A percentile compares a stretch with the other conserved stretches of the same genome.
Evolutionary conservation across 75 land plant species (phyloP).

Genomic region (Pseudotsuga menziesii): DNA sequence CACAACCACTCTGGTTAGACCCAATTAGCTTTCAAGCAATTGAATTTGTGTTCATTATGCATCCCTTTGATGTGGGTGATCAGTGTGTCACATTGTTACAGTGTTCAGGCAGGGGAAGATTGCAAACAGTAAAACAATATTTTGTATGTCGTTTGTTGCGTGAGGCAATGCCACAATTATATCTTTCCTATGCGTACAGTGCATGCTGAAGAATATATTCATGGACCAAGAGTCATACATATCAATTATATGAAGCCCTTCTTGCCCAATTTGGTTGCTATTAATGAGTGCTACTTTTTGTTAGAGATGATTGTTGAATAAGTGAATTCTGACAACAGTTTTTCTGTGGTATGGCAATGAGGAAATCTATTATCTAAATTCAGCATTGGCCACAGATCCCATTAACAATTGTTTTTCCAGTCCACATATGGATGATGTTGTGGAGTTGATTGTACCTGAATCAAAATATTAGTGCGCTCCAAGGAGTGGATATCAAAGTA

Average conservation of each 20-base stretch:
- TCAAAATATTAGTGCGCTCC: too few relatives aligned
- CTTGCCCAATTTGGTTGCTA: not conserved
- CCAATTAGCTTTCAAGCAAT: conserved; percentile 37
- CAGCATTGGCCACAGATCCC: too few relatives aligned
- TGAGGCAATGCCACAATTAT: too few relatives aligned
- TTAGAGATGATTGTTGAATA: conserved; percentile 29
- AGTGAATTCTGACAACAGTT: too few relatives aligned
- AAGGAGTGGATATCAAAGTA: too few relatives aligned
- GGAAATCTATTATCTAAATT: too few relatives aligned
- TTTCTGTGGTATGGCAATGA: too few relatives aligned
- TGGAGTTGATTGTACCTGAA: conserved; percentile 7
- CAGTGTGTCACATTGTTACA: conserved; percentile 51
- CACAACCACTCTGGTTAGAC: too few relatives aligned
- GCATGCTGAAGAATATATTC: not conserved
- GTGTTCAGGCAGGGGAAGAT: conserved; percentile 40
- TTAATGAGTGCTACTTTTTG: not conserved
- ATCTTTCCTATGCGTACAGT: not conserved
- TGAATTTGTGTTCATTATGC: conserved; percentile 61
- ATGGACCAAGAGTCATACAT: too few relatives aligned
- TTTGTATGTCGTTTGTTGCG: not conserved
- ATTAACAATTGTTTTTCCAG: too few relatives aligned
- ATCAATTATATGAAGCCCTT: not conserved
- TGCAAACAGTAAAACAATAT: not conserved
- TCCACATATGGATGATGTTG: too few relatives aligned
- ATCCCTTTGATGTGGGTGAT: conserved; percentile 80